These are phyloP conservation scores for Porpolomopsis calyptriformis DNA, from an alignment of 768 basidiomycete genomes.

Conservation along the genomic window DNA sequence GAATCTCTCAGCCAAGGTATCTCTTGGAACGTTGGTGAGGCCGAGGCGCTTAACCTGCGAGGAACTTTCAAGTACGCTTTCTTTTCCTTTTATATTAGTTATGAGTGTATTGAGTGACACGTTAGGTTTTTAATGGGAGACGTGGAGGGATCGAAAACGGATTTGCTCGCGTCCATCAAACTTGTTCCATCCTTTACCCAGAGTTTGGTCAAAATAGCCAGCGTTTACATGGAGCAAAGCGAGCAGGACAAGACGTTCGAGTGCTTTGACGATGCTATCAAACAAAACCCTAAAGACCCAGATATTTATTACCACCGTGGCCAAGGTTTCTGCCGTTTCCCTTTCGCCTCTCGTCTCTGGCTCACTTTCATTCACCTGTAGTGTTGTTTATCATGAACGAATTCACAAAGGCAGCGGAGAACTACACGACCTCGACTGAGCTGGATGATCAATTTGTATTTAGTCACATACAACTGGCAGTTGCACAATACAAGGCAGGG, in stretches of 20 bases:
- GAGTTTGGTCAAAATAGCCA: constrained; percentile 91
- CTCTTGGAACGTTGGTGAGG: constrained; percentile 61
- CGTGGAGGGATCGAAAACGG: constrained; percentile 68
- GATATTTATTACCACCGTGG: constrained; percentile 99
- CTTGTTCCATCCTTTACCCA: constrained; percentile 67
- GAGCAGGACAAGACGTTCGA: constrained; percentile 74
- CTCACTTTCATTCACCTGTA: constrained; percentile 16
- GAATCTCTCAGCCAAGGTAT: constrained; percentile 84
- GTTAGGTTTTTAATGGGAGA: constrained; percentile 81
- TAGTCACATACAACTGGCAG: constrained; percentile 93
- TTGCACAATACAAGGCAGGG: constrained; percentile 90
- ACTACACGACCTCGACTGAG: constrained; percentile 84
- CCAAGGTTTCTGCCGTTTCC: constrained; percentile 53
- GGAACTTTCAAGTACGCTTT: constrained; percentile 88
- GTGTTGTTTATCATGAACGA: constrained; percentile 95
- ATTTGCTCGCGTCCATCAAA: constrained; percentile 67
- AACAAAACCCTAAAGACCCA: constrained; percentile 72
- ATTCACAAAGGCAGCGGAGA: constrained; percentile 72
- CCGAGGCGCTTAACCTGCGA: constrained; percentile 84
- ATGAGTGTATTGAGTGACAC: not conserved
- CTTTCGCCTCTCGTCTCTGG: not conserved
- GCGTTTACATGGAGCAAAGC: constrained; percentile 93
- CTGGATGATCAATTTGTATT: constrained; percentile 88
- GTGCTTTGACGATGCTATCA: constrained; percentile 84
- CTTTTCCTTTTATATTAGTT: not conserved